Evolutionary conservation across 2,329 filamentous ascomycete species (phyloP), one percentile per base, ranked within the genome.

Genomic region (Neurospora sp.): DNA sequence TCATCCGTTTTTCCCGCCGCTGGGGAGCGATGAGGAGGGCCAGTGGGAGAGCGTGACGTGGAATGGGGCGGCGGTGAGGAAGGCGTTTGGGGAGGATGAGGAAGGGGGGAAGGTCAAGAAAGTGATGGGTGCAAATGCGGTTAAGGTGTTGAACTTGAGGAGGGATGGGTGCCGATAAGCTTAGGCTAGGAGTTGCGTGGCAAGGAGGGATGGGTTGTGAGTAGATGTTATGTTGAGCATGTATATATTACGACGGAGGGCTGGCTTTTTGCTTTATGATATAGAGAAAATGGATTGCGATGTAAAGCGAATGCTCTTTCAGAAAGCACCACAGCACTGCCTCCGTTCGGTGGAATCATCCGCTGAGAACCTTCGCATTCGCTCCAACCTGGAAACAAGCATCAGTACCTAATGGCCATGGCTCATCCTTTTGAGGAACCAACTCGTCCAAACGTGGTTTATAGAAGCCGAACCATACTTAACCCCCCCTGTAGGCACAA

Each of bases 1-100:
- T 77, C 91, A 94, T 78, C 92, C 92, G 0, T 94, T 95, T 81
- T 95, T 95, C 79, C 92, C 92, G n/a, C 91, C 91, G 0, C 79
- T 93, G 19, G 85, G 84, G 39, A 83, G 81, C 41, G 33, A 88
- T 62, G 87, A 88, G 70, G 83, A 87, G 73, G 85, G 84, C 43
- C 85, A 89, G 75, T 93, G 91, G 90, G 85, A 89, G 75, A 92
- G 90, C 76, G 89, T 92, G 3, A 86, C 78, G 67, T 70, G 82
- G 73, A 85, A 84, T 70, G 80, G 79, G 15, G 69, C 72, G 41
- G 76, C 76, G 1, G 76, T 77, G 17, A 67, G 69, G 10, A 73
- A 71, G 72, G 76, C 73, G 23, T 57, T 77, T 6, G 77, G 75
- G 66, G 43, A 52, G 19, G 74, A 70, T 19, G 70, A 74, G 66